A percentile compares a stretch with the other conserved stretches of the same genome.
phyloP scores from a whole-genome alignment of 192 early-diverging fungal species.

The Radiomyces spectabilis region DNA sequence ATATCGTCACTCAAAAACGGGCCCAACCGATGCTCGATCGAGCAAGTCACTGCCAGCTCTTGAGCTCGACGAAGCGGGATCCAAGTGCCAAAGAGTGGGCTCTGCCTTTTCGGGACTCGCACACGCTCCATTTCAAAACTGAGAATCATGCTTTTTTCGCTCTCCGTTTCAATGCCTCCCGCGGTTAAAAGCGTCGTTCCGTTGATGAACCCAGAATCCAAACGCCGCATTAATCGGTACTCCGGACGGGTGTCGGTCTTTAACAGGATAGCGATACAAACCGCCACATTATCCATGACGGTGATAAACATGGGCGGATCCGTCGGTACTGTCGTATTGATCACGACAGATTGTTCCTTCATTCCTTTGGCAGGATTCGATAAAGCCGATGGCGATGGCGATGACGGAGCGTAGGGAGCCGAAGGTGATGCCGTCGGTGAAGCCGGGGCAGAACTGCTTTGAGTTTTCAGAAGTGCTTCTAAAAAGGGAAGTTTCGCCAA shows the following conservation, averaged over 20 bases:
- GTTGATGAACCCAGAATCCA: conserved; percentile 83
- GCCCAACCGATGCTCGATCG: conserved; percentile 64
- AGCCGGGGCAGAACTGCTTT: too few species aligned
- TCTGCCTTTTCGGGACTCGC: conserved; percentile 62
- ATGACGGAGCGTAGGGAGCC: too few species aligned
- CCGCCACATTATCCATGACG: conserved; percentile 41
- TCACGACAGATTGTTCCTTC: too few species aligned
- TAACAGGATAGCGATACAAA: conserved; percentile 33
- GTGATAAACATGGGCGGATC: conserved; percentile 42
- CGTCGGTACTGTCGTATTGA: conserved; percentile 10
- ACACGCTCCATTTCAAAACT: conserved; percentile 77
- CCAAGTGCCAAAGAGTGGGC: conserved; percentile 83
- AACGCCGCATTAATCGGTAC: conserved; percentile 66
- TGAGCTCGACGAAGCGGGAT: conserved; percentile 82
- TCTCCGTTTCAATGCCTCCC: conserved; percentile 78
- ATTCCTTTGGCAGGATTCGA: too few species aligned
- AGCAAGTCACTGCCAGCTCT: conserved; percentile 75
- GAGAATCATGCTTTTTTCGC: conserved; percentile 78
- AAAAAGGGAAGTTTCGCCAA: conserved; percentile 12
- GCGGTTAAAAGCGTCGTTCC: conserved; percentile 77
- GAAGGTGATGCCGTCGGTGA: too few species aligned
- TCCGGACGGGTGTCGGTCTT: conserved; percentile 33
- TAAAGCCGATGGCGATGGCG: too few species aligned
- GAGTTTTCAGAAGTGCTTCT: conserved; percentile 23
- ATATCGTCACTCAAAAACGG: conserved; percentile 74